These are phyloP conservation scores for Sphagnum fallax DNA, from an alignment of 228 moss, liverwort and hornwort genomes.

Conservation along the genomic window DNA sequence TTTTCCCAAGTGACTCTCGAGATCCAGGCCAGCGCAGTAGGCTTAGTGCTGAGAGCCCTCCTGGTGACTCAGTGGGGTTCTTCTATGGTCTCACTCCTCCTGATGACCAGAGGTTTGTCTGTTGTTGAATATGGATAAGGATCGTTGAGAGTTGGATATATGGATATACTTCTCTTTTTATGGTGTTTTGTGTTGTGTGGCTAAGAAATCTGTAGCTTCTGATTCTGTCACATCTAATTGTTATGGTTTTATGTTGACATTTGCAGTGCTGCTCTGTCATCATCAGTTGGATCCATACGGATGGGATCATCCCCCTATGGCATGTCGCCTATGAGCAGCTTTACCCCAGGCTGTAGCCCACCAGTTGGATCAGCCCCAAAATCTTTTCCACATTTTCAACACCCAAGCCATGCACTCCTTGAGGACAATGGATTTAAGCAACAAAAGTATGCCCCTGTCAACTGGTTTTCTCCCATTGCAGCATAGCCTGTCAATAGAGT, in stretches of 20 bases:
- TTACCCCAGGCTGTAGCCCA: constrained; percentile 73
- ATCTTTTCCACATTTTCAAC: constrained; percentile 97
- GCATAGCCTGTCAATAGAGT: too few relatives aligned
- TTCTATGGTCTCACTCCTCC: constrained; percentile 88
- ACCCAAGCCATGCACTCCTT: constrained; percentile 98
- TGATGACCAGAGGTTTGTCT: constrained; percentile 65
- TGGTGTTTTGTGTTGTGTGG: too few relatives aligned
- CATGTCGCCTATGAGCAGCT: constrained; percentile 64
- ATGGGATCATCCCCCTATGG: constrained; percentile 82
- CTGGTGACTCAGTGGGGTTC: constrained; percentile 95
- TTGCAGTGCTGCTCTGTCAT: constrained; percentile 67
- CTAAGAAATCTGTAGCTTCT: not conserved
- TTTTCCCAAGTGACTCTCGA: constrained; percentile 77
- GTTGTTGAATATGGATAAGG: not conserved
- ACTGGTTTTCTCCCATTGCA: not conserved
- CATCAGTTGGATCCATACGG: constrained; percentile 74
- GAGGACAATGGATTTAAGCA: constrained; percentile 99
- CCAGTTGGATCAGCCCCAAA: constrained; percentile 94
- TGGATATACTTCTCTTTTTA: not conserved
- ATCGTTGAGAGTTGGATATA: not conserved
- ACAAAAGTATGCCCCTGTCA: constrained; percentile 65
- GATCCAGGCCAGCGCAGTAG: constrained; percentile 49
- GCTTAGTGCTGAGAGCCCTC: constrained; percentile 65
- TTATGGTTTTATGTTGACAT: constrained; percentile 9
- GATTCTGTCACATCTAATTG: not conserved